Evolutionary conservation across 1,284 basidiomycete species (phyloP).

Genomic region (Xerocomus minutiporus): DNA sequence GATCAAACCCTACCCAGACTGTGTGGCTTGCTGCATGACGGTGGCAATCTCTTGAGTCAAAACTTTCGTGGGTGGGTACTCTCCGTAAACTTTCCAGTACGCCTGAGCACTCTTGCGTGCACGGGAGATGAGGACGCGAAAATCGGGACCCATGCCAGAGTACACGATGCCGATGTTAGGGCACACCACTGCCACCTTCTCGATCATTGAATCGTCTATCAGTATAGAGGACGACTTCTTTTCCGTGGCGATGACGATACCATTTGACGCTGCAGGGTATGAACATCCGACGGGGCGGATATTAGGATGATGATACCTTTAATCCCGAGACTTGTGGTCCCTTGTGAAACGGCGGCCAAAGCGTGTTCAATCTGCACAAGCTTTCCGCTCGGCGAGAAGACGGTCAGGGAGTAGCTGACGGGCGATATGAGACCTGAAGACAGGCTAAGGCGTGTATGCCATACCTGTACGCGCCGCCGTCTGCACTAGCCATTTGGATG

Average conservation of each 20-base stretch:
- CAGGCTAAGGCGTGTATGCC: constrained; percentile 15
- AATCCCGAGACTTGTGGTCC: constrained; percentile 96
- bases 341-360: constrained; percentile 92
- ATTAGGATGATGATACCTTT: constrained; percentile 65
- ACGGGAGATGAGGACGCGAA: constrained; percentile 87
- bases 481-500: constrained; percentile 58
- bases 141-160: constrained; percentile 99
- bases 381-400: constrained; percentile 98
- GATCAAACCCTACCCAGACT: constrained; percentile 76
- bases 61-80: constrained; percentile 97
- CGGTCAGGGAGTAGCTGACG: constrained; percentile 92
- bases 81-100: constrained; percentile 99
- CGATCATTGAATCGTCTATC: constrained; percentile 95
- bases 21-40: constrained; percentile 98
- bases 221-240: constrained; percentile 98
- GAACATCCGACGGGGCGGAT: constrained; percentile 13
- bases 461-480: constrained; percentile 81
- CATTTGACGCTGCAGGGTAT: constrained; percentile 78
- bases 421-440: constrained; percentile 18
- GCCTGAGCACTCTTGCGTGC: constrained; percentile 97
- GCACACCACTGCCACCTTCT: constrained; percentile 95
- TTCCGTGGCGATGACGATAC: constrained; percentile 98
- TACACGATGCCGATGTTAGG: constrained; percentile 99
- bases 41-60: constrained; percentile 96
- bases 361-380: constrained; percentile 99